Conservation (phyloP, 805 yeast species). For the Saccharomyces jurei region DNA sequence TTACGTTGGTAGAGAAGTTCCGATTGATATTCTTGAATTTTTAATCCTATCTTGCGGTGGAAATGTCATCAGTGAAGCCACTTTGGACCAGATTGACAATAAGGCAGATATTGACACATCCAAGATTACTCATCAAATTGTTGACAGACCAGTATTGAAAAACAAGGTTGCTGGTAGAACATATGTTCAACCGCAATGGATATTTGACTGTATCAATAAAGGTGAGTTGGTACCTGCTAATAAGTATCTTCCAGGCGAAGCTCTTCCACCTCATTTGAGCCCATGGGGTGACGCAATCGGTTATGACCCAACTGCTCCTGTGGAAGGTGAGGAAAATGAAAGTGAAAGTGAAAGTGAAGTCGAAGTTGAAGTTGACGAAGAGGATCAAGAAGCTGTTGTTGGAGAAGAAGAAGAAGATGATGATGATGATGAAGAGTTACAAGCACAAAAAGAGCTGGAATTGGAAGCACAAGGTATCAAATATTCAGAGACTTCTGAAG, state of each 20-base stretch:
- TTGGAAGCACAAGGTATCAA: conserved; percentile 83
- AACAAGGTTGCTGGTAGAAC: conserved; percentile 84
- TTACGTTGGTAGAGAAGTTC: conserved; percentile 91
- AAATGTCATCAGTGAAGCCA: conserved; percentile 72
- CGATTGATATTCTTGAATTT: conserved; percentile 84
- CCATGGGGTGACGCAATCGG: conserved; percentile 98
- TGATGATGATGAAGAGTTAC: conserved; percentile 48
- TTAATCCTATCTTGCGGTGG: conserved; percentile 84
- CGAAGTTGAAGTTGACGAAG: conserved; percentile 47
- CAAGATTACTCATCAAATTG: conserved; percentile 83
- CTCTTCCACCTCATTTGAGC: conserved; percentile 91
- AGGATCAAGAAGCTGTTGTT: conserved; percentile 42
- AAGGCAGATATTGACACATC: conserved; percentile 47
- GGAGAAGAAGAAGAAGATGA: conserved; percentile 46
- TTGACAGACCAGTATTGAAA: conserved; percentile 79
- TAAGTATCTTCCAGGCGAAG: conserved; percentile 86
- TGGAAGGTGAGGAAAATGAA: conserved; percentile 35
- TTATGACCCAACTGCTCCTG: conserved; percentile 69
- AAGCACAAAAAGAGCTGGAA: conserved; percentile 75
- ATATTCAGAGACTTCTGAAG: conserved; percentile 50
- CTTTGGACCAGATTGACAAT: conserved; percentile 61
- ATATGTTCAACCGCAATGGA: conserved; percentile 96
- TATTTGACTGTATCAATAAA: conserved; percentile 84
- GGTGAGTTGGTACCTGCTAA: conserved; percentile 66
- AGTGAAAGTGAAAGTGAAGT: conserved; percentile 41